These are phyloP conservation scores for Caulochytrium protostelioides DNA, from an alignment of 371 early-diverging fungal genomes.

Conservation along the genomic window DNA sequence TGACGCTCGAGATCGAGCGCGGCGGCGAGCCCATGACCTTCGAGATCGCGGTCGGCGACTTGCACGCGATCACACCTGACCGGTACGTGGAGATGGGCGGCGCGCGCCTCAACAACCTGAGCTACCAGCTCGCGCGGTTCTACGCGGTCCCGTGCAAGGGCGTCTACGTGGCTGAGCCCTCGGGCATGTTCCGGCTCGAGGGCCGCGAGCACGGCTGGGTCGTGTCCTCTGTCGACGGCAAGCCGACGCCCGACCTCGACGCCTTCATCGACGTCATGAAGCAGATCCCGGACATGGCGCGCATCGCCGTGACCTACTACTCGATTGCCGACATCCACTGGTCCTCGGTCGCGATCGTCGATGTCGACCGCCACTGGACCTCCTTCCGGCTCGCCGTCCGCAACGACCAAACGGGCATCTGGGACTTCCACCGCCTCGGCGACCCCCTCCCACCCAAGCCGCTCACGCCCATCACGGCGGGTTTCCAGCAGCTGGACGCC, in stretches of 20 bases:
- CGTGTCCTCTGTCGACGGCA: constrained; percentile 36
- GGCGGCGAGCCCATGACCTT: constrained; percentile 36
- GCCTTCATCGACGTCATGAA: constrained; percentile 54
- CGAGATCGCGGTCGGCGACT: constrained; percentile 38
- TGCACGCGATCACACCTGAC: constrained; percentile 34
- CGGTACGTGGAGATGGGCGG: constrained; percentile 63
- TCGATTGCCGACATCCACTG: constrained; percentile 34
- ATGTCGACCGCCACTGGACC: constrained; percentile 65
- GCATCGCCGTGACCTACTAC: constrained; percentile 60
- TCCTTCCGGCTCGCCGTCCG: constrained; percentile 48
- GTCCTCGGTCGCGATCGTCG: constrained; percentile 45
- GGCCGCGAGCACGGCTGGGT: constrained; percentile 57
- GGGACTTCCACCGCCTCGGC: constrained; percentile 55
- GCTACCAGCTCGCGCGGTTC: constrained; percentile 62
- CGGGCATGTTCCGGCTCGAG: constrained; percentile 49
- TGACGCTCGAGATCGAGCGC: constrained; percentile 43
- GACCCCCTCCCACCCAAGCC: constrained; percentile 24
- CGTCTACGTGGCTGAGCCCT: constrained; percentile 47
- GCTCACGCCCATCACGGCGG: constrained; percentile 10
- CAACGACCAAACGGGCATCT: constrained; percentile 54
- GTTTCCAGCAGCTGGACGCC: constrained; percentile 17
- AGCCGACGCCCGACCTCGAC: constrained; percentile 45
- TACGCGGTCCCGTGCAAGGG: constrained; percentile 49
- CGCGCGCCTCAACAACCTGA: constrained; percentile 51
- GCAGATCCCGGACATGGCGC: constrained; percentile 44